These are phyloP conservation scores for Sicyos baderoa DNA, from an alignment of 306 rosid genomes.

Conservation along the genomic window DNA sequence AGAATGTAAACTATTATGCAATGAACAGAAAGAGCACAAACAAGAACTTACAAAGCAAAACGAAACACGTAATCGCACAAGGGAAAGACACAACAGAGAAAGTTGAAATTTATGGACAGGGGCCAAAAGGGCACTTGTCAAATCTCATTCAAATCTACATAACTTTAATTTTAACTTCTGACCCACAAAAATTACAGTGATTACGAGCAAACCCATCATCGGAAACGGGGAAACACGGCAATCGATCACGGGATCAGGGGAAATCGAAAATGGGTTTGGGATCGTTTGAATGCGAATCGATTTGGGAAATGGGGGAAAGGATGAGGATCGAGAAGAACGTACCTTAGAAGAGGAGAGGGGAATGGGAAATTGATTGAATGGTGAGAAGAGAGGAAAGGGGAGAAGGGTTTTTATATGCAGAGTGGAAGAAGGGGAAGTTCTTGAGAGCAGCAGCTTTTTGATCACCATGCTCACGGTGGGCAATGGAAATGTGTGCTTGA, in stretches of 20 bases:
- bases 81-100: neutral
- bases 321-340: neutral
- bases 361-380: neutral
- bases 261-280: neutral
- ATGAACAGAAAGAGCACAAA: neutral
- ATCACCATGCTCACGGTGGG: neutral
- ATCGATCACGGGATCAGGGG: neutral
- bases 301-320: neutral
- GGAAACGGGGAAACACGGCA: too few species aligned
- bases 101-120: neutral
- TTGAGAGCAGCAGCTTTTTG: neutral
- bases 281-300: neutral
- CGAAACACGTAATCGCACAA: neutral
- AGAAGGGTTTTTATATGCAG: neutral
- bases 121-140: conserved; percentile 8
- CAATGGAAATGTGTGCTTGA: neutral
- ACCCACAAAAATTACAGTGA: neutral
- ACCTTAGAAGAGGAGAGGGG: neutral
- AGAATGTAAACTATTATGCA: neutral
- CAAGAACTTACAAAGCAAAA: neutral
- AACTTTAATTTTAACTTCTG: neutral
- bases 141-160: neutral
- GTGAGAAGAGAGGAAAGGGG: conserved; percentile 3
- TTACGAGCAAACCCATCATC: neutral
- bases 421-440: conserved; percentile 9